Conservation (phyloP, 176 grass and related monocot species). For the Alopecurus myosuroides region DNA sequence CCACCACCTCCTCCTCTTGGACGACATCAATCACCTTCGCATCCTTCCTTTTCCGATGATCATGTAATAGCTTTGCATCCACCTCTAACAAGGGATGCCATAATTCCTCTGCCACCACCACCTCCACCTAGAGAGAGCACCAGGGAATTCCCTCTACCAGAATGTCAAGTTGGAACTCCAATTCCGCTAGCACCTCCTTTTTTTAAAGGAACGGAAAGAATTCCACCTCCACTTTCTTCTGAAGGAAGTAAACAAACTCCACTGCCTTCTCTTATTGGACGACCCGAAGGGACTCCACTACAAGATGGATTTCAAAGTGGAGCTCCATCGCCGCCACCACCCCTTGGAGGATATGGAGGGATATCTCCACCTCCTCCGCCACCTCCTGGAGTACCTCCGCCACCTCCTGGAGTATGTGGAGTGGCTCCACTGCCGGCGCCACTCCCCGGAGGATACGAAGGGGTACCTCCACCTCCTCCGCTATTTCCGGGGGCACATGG, state of each 20-base stretch:
- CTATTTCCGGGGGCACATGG: background rate
- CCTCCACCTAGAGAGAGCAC: background rate
- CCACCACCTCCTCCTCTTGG: slow-evolving; percentile 19
- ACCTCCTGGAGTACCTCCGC: background rate
- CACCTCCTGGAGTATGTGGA: background rate
- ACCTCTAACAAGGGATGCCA: background rate
- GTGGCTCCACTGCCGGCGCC: background rate
- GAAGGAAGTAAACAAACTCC: background rate
- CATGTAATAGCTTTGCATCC: slow-evolving; percentile 20
- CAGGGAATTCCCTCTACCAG: background rate
- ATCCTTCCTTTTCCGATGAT: background rate
- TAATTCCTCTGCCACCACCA: slow-evolving; percentile 3
- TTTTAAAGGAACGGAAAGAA: background rate
- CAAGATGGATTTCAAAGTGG: background rate
- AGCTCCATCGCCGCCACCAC: background rate
- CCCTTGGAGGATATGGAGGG: background rate
- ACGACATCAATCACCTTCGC: background rate
- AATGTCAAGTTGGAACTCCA: background rate
- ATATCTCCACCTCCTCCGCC: background rate
- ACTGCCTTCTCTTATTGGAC: background rate
- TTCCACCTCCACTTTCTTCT: slow-evolving; percentile 12
- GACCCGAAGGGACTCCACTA: background rate
- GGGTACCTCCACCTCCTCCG: background rate
- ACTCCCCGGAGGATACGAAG: background rate
- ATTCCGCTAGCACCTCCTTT: background rate